phyloP scores from a whole-genome alignment of 2,329 filamentous ascomycete genomes.

The Pestalotiopsis sp. region DNA sequence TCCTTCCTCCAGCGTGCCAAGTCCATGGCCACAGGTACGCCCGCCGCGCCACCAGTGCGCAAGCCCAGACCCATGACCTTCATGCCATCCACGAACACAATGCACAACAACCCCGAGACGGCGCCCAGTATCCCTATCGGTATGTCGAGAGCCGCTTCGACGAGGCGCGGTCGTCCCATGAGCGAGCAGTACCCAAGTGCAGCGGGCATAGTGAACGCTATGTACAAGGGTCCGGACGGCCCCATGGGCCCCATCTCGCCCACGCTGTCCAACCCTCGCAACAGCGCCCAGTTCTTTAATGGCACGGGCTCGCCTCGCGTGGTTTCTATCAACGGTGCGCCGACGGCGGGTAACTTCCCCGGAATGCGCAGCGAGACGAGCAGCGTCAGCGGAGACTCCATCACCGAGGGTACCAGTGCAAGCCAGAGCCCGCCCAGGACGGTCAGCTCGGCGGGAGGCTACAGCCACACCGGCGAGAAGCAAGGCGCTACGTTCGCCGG shows the following conservation, averaged over 20 bases:
- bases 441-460: constrained; percentile 24
- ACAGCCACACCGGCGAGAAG: constrained; percentile 44
- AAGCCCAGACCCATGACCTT: constrained; percentile 56
- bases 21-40: constrained; percentile 50
- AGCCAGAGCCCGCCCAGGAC: constrained; percentile 53
- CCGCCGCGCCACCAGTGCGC: constrained; percentile 28
- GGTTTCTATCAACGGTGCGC: constrained; percentile 46
- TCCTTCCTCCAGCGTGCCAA: constrained; percentile 63
- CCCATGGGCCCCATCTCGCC: constrained; percentile 62
- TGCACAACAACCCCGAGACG: constrained; percentile 67
- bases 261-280: constrained; percentile 56
- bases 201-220: constrained; percentile 79
- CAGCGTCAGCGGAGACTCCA: constrained; percentile 68
- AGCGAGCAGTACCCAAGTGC: constrained; percentile 64
- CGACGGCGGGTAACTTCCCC: constrained; percentile 66
- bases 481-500: constrained; percentile 61
- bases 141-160: constrained; percentile 53
- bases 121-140: constrained; percentile 75
- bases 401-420: constrained; percentile 46
- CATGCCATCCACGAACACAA: constrained; percentile 43
- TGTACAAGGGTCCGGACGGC: constrained; percentile 76
- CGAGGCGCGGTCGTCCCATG: constrained; percentile 55
- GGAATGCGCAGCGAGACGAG: constrained; percentile 67
- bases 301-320: constrained; percentile 23
- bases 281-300: constrained; percentile 65